Base-by-base conservation (phyloP, 768 basidiomycete genomes). In the Paxillus rubicundulus region DNA sequence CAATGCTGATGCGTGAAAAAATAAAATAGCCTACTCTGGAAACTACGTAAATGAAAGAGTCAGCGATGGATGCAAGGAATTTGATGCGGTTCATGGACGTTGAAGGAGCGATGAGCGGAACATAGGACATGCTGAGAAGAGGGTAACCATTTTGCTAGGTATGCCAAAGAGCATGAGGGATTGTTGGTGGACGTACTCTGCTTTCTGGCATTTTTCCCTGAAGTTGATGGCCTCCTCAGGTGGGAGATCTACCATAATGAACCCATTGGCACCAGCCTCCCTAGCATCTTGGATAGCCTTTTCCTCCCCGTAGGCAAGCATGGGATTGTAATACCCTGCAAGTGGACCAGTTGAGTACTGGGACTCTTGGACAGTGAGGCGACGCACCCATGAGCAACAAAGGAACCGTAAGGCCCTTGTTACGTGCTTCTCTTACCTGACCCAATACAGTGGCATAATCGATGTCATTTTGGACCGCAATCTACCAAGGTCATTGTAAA, bases 1-100 rank as follows among this genome's bases (percentile, higher is more conserved):
- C 44, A 20, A 37, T n/a, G 20, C 24, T 24, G 24, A 21, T 8
- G 8, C 24, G 33, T 30, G 18, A 44, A 39, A 8, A 56, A 30
- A 18, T 18, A 45, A 24, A 45, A 27, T 16, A 20, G 58, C 72
- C 36, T 61, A 89, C 93, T 77, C 92, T 96, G 44, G 95, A 97
- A n/a, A 98, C 95, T 43, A 99, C 85, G 68, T 99, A 99, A 57
- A 99, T 92, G 77, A 99, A 98, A 2, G 87, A 86, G 69, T 99
- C 97, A 16, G 97, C 96, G 60, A 99, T 98, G 8, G 87, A 84
- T 2, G 92, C 76, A 37, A 99, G 79, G 74, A 97, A 97, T 61
- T 88, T 84, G 65, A 98, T 92, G 37, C 97, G 88, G 47, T 82
- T 75, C 41, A 90, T 75, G 28, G 87, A 86, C 1, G 97, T 98